Evolutionary conservation across 352 stramenopile genomes (phyloP), one percentile per base, ranked within the genome.

Genomic region (Pythium utonaiense): DNA sequence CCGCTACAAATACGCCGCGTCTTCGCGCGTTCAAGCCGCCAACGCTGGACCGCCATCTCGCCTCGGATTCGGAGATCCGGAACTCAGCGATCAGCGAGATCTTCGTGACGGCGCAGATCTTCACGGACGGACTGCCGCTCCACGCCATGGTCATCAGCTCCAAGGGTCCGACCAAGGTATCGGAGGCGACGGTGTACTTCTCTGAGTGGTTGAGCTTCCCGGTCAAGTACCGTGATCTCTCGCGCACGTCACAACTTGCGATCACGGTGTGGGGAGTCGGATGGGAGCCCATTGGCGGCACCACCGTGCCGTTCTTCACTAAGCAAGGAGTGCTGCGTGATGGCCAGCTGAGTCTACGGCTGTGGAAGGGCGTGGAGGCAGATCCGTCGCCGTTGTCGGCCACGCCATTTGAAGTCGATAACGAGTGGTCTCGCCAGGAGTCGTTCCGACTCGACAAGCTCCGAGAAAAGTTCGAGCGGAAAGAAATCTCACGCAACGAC

Each of bases 121-220:
- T 91, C 56, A 88, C 83, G 14, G 86, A 95, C 63, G 88, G 86
- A 1, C 68, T 90, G 13, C 79, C 88, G 12, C 69, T 93, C 44
- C 88, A 96, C 57, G 69, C 83, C 4, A 93, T 94, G 85, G 73
- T 86, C 21, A 80, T 95, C 57, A 93, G 84, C 64, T 91, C 86
- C 41, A 93, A 92, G 55, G 78, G 73, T 10, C 86, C 83, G 38
- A 91, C 80, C 54, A 93, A 95, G 67, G 89, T 79, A 74, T 93
- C 81, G 61, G 86, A 92, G 61, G 91, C 86, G 45, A 93, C 71
- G 31, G 89, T 93, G 44, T 88, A 93, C 66, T 95, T 86, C 86
- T 90, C 89, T 66, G 83, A 95, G 61, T 96, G 88, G 88, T 77
- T 96, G 17, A 83, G 78, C 25, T 91, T 94, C 54, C 88, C 88